A percentile compares a stretch with the other conserved stretches of the same genome.
These are phyloP conservation scores for Pyricularia pennisetigena DNA, from an alignment of 2,329 filamentous ascomycete genomes.

Conservation along the genomic window DNA sequence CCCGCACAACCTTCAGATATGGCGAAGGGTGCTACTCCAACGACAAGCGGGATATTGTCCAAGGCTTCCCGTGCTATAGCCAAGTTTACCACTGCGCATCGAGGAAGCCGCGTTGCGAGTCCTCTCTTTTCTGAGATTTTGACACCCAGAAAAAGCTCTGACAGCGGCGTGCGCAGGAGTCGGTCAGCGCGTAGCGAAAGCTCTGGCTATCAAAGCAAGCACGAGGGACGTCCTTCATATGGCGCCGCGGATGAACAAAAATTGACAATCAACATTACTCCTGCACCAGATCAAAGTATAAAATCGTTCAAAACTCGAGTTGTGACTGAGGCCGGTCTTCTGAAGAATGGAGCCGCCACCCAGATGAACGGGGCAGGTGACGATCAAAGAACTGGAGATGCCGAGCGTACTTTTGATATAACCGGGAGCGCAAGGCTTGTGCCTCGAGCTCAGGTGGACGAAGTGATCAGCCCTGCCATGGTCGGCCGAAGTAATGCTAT, in stretches of 20 bases:
- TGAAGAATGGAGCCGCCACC: not conserved
- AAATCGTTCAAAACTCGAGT: not conserved
- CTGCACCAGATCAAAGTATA: not conserved
- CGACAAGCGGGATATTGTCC: not conserved
- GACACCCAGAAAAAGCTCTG: not conserved
- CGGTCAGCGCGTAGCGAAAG: not conserved
- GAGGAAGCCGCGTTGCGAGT: not conserved
- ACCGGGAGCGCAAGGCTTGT: not conserved
- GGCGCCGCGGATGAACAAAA: not conserved
- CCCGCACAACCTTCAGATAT: not conserved
- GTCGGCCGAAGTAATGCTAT: not conserved
- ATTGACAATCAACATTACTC: not conserved
- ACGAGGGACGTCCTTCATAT: not conserved
- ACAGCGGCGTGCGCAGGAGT: not conserved
- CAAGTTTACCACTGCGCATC: not conserved
- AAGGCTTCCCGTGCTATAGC: conserved; percentile 1
- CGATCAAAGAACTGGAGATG: not conserved
- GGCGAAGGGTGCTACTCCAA: not conserved
- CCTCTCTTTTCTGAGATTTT: not conserved
- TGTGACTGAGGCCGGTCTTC: not conserved
- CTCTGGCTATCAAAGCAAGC: not conserved
- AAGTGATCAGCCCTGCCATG: not conserved
- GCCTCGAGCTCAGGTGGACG: not conserved
- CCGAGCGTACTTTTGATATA: not conserved
- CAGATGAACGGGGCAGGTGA: not conserved